phyloP scores from a whole-genome alignment of 192 early-diverging fungal genomes.

The Lobulomyces angularis region DNA sequence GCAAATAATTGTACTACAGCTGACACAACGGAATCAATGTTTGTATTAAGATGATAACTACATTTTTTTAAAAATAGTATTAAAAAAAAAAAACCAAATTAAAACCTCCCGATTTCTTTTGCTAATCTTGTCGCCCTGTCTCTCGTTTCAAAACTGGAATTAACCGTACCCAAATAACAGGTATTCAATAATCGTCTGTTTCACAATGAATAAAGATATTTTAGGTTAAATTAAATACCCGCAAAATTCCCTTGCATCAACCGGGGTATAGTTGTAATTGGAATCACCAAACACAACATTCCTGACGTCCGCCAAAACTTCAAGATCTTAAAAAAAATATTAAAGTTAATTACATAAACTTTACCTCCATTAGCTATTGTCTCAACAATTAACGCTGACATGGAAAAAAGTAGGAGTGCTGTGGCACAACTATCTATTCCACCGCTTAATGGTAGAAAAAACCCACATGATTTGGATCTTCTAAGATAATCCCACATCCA shows the following conservation, averaged over 20 bases:
- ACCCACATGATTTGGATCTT: conserved; percentile 75
- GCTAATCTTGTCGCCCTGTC: conserved; percentile 70
- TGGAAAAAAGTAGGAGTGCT: conserved; percentile 69
- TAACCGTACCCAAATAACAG: conserved; percentile 88
- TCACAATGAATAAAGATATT: neutral
- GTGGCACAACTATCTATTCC: conserved; percentile 95
- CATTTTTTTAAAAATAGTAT: neutral
- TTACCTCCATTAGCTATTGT: conserved; percentile 46
- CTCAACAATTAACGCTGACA: conserved; percentile 72
- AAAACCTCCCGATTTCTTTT: conserved; percentile 58
- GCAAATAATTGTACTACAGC: conserved; percentile 67
- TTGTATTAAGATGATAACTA: conserved; percentile 81
- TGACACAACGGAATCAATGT: conserved; percentile 72
- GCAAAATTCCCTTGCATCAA: conserved; percentile 68
- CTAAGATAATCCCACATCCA: conserved; percentile 99
- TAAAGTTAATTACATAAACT: conserved; percentile 5
- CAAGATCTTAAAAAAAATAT: conserved; percentile 23
- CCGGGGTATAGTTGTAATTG: conserved; percentile 56
- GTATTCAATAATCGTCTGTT: conserved; percentile 60
- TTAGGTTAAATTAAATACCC: conserved; percentile 22
- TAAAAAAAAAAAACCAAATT: neutral
- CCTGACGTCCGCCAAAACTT: conserved; percentile 63
- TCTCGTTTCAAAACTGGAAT: conserved; percentile 80
- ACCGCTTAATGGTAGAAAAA: conserved; percentile 90
- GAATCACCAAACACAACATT: conserved; percentile 40